Percentiles rank a stretch among this genome's conserved stretches.
phyloP scores from a whole-genome alignment of 2,329 filamentous ascomycete species.

The Fusarium bulbicola region DNA sequence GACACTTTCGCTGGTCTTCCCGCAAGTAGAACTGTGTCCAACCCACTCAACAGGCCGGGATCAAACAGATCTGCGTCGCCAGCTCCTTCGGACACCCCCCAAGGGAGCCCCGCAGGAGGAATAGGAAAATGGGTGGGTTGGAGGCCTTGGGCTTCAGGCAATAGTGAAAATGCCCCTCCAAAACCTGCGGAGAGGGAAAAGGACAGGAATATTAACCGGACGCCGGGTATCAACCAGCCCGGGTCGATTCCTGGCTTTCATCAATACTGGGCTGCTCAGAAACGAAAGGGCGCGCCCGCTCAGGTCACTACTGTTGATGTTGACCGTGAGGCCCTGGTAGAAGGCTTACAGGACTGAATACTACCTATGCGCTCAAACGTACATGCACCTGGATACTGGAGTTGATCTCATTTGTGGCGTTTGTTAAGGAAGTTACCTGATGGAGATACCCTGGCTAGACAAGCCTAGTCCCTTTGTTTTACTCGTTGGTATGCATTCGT shows the following conservation, averaged over 20 bases:
- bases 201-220: slow-evolving; percentile 56
- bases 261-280: slow-evolving; percentile 61
- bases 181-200: slow-evolving; percentile 42
- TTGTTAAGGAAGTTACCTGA: slow-evolving; percentile 31
- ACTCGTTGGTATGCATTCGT: slow-evolving; percentile 20
- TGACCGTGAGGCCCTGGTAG: slow-evolving; percentile 68
- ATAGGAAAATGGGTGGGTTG: slow-evolving; percentile 59
- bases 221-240: slow-evolving; percentile 81
- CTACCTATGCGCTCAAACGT: neutral
- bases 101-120: slow-evolving; percentile 38
- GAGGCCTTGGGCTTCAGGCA: slow-evolving; percentile 56
- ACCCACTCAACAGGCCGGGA: slow-evolving; percentile 41
- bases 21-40: slow-evolving; percentile 45
- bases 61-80: slow-evolving; percentile 37
- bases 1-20: slow-evolving; percentile 59
- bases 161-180: slow-evolving; percentile 10
- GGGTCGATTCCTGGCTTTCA: slow-evolving; percentile 79
- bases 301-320: slow-evolving; percentile 66
- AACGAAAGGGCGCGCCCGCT: slow-evolving; percentile 61
- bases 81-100: slow-evolving; percentile 35
- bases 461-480: slow-evolving; percentile 34
- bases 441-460: slow-evolving; percentile 43
- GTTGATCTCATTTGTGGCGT: slow-evolving; percentile 40
- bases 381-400: slow-evolving; percentile 29
- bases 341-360: slow-evolving; percentile 57